Evolutionary conservation across 768 basidiomycete genomes (phyloP).

Genomic region (Mrakia hoshinonis): DNA sequence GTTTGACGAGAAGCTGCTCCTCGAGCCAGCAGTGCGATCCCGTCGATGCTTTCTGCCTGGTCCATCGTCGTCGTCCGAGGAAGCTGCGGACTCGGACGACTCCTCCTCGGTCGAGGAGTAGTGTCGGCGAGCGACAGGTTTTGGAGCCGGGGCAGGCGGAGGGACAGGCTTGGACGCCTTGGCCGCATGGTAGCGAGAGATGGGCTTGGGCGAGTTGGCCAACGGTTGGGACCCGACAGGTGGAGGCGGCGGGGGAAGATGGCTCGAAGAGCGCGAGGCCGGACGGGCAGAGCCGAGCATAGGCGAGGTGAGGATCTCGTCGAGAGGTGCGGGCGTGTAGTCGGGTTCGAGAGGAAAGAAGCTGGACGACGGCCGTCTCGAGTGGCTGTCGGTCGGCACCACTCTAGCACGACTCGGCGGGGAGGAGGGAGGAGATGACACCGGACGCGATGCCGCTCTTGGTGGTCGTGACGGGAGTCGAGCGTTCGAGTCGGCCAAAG

Average conservation of each 20-base stretch:
- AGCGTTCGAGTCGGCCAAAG: background rate
- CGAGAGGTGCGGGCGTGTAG: background rate
- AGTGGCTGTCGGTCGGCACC: background rate
- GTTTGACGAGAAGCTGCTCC: slow-evolving; percentile 4
- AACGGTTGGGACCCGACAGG: background rate
- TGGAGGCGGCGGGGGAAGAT: background rate
- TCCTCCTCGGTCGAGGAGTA: slow-evolving; percentile 17
- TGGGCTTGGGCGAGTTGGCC: slow-evolving; percentile 3
- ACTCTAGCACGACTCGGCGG: background rate
- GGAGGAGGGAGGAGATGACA: background rate
- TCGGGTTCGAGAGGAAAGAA: background rate
- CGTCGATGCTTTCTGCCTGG: background rate
- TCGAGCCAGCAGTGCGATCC: background rate
- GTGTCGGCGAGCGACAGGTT: slow-evolving; percentile 15
- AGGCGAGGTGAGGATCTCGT: background rate
- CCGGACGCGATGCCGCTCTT: background rate
- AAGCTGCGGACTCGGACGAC: background rate
- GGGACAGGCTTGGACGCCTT: slow-evolving; percentile 2
- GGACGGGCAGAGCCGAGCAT: background rate
- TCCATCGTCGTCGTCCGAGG: background rate
- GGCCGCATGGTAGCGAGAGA: slow-evolving; percentile 13
- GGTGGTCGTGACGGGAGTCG: background rate
- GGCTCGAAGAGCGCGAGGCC: background rate
- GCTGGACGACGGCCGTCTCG: background rate
- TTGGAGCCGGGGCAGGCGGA: background rate